Conservation (phyloP, 2,329 filamentous ascomycete species). For the Sporothrix dimorphospora region DNA sequence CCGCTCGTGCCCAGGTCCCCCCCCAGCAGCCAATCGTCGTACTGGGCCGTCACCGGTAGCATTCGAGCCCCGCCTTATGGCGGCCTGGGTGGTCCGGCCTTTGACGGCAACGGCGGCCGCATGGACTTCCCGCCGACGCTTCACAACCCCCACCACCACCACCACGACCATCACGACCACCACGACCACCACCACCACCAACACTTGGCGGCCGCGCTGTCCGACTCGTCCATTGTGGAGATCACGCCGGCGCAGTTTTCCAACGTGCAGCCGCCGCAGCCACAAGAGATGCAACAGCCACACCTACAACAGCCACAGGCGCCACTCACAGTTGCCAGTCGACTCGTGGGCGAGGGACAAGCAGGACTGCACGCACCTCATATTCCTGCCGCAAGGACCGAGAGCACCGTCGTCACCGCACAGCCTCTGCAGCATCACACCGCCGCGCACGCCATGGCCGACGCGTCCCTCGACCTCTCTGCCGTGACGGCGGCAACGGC, state of each 20-base stretch:
- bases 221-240: conserved; percentile 30
- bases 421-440: not conserved
- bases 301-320: not conserved
- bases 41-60: not conserved
- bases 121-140: too few species aligned
- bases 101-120: not conserved
- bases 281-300: not conserved
- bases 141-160: not conserved
- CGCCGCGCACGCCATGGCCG: not conserved
- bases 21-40: not conserved
- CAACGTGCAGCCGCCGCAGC: not conserved
- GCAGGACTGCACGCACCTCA: not conserved
- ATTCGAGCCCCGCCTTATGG: not conserved
- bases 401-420: not conserved
- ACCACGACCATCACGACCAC: too few species aligned
- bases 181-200: not conserved
- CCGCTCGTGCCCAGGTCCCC: not conserved
- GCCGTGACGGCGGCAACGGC: conserved; percentile 13
- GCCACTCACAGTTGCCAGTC: not conserved
- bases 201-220: not conserved
- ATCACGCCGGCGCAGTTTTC: conserved; percentile 30
- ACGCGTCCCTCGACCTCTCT: not conserved
- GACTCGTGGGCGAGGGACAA: not conserved
- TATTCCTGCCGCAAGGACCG: not conserved
- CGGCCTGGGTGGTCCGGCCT: not conserved